Base-by-base conservation (phyloP, 805 yeast species). In the Starmerella asiatica region DNA sequence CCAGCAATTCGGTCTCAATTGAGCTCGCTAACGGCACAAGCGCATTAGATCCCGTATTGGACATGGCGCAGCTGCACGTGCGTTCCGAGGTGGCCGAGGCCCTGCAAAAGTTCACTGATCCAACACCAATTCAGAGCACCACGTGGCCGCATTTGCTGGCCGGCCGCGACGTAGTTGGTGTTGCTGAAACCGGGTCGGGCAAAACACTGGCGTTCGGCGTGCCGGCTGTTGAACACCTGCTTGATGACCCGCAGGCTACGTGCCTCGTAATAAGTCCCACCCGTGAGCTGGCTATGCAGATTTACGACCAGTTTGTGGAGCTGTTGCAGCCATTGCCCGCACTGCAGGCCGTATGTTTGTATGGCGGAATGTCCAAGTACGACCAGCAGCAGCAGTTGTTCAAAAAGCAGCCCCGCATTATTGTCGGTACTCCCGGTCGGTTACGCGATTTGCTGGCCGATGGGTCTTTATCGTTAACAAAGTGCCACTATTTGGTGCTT, bases 371-470 rank as follows among this genome's bases (percentile, higher is more conserved):
- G 43, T 80, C 94, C 52, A 91, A 91, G 58, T 88, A 82, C 43
- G 93, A 80, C 47, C 99, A 91, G 64, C 74, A 88, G 58, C 66
- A 62, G 38, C 74, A 75, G 39, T 64, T 88, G 21, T 28, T 30
- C 16, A 33, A 32, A 47, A 69, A 65, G 48, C 70, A 59, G 35
- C 75, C 85, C 20, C 78, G 81, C 50, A 75, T 84, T 45, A 88
- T 88, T 17, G 82, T 91, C 52, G 98, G 97, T 24, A 91, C 98
- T 3, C 98, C 98, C n/a, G 99, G 99, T 50, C 75, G 99, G 60
- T 68, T 91, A 54, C 69, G 85, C 43, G 99, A 91, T 65, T 68
- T 91, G 55, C 66, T 88, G 51, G 79, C 85, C 45, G 97, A 88
- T 56, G 93, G 94, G 12, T 71, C 86, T 26, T 76, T 82, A 73